Evolutionary conservation across 169 alveolate species (phyloP).

Genomic region (Ichthyophthirius multifiliis): DNA sequence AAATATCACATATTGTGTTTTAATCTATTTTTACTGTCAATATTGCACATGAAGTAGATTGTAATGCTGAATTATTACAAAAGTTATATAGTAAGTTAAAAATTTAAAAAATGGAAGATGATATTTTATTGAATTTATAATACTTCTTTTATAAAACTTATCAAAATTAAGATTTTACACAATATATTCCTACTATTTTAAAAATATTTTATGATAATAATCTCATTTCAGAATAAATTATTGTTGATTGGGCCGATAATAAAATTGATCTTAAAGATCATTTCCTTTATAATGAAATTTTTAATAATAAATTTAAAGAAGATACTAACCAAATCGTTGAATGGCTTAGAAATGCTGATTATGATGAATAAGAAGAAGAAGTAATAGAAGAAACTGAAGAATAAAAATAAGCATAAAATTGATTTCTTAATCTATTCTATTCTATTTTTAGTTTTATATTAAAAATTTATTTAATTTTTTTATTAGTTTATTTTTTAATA

Average conservation of each 20-base stretch:
- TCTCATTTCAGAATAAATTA: slow-evolving; percentile 45
- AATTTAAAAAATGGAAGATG: neutral
- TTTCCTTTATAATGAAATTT: slow-evolving; percentile 29
- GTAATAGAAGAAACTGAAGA: slow-evolving; percentile 43
- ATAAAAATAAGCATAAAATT: too few species aligned
- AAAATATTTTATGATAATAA: slow-evolving; percentile 44
- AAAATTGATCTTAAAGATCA: slow-evolving; percentile 34
- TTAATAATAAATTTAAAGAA: slow-evolving; percentile 20
- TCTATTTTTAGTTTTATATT: too few species aligned
- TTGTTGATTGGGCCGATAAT: slow-evolving; percentile 32
- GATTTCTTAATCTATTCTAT: too few species aligned
- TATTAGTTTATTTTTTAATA: too few species aligned
- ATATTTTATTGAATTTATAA: slow-evolving; percentile 1
- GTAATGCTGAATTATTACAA: slow-evolving; percentile 12
- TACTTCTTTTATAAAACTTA: slow-evolving; percentile 6
- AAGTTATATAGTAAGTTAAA: neutral
- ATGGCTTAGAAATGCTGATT: slow-evolving; percentile 58
- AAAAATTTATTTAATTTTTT: too few species aligned
- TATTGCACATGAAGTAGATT: slow-evolving; percentile 17
- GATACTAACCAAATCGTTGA: slow-evolving; percentile 41
- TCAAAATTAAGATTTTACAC: neutral
- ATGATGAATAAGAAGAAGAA: slow-evolving; percentile 45
- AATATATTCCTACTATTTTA: slow-evolving; percentile 43
- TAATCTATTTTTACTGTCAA: slow-evolving; percentile 27
- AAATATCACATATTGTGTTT: slow-evolving; percentile 18